Evolutionary conservation across 345 rosid genomes (phyloP).

Genomic region (Xanthoceras sorbifolium): DNA sequence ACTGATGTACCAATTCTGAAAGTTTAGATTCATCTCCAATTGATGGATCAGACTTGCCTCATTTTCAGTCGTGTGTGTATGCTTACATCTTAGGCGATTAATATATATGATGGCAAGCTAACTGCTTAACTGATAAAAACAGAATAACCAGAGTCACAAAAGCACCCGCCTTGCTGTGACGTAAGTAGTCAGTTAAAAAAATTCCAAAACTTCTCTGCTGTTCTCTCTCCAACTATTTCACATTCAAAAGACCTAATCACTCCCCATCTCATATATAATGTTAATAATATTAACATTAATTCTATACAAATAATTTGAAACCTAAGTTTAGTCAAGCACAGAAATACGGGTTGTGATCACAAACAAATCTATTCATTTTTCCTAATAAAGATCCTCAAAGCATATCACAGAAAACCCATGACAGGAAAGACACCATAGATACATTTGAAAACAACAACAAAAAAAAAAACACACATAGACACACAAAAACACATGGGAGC

Average conservation of each 20-base stretch:
- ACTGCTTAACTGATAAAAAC: background rate
- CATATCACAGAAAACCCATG: background rate
- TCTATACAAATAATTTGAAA: background rate
- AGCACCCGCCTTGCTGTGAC: background rate
- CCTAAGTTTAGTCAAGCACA: background rate
- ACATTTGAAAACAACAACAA: background rate
- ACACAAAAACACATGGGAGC: background rate
- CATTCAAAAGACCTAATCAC: background rate
- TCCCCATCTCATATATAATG: background rate
- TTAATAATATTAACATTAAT: background rate
- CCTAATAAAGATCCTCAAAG: background rate
- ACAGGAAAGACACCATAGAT: background rate
- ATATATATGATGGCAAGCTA: background rate
- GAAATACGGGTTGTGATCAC: background rate
- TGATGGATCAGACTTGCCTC: background rate
- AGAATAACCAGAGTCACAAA: background rate
- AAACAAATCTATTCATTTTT: background rate
- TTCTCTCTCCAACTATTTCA: background rate
- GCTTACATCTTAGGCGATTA: background rate
- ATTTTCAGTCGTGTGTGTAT: background rate
- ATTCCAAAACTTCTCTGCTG: background rate
- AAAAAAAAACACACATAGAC: background rate
- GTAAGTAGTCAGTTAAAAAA: background rate
- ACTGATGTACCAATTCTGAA: too few relatives aligned
- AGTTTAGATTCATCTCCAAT: too few relatives aligned